A percentile compares a stretch with the other conserved stretches of the same genome.
phyloP scores from a whole-genome alignment of 257 asterid genomes.

The Asclepias syriaca region DNA sequence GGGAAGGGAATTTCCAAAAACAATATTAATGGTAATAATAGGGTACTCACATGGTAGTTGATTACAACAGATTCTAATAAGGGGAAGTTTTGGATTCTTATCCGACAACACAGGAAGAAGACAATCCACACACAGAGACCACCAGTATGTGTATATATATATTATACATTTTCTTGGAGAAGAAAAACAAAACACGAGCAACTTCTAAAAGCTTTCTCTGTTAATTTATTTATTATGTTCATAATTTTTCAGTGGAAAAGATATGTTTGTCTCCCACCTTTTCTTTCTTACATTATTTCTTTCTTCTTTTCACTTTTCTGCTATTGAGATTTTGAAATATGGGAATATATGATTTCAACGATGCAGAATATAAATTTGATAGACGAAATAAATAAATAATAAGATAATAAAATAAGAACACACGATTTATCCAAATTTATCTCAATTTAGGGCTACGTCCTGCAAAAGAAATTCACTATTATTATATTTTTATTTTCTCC shows the following conservation, averaged over 20 bases:
- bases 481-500: no score
- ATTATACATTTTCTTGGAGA: not conserved
- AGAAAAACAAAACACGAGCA: not conserved
- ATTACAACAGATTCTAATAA: conserved; percentile 4
- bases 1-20: no score
- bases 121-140: not conserved
- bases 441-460: no score
- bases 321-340: no score
- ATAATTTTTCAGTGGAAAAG: conserved; percentile 1
- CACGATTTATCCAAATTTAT: no score
- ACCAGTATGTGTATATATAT: no score
- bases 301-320: no score
- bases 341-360: no score
- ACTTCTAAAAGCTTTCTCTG: not conserved
- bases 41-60: conserved; percentile 2
- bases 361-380: no score
- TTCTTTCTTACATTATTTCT: not conserved
- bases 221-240: not conserved
- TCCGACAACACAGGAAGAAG: conserved; percentile 15
- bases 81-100: conserved; percentile 10
- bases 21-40: not conserved
- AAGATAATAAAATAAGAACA: no score
- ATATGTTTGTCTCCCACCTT: conserved; percentile 11
- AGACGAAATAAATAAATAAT: no score
- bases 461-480: no score